phyloP scores from a whole-genome alignment of 192 early-diverging fungal species.

The Entomortierella beljakovae region DNA sequence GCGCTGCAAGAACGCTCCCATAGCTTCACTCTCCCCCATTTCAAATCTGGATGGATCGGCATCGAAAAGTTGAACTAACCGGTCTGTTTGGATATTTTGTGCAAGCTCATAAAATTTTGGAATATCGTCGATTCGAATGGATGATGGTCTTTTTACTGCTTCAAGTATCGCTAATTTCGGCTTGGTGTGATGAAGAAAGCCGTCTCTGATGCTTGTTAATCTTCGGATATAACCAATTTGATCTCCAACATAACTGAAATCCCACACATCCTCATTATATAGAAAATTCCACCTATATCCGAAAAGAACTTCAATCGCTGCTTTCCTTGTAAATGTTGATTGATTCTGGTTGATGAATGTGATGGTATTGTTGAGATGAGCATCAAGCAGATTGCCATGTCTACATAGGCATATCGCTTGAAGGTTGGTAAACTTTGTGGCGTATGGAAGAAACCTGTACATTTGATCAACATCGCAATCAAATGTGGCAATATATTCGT shows the following conservation, averaged over 20 bases:
- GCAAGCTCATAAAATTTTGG: background rate
- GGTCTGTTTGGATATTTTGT: background rate
- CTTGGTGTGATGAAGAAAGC: background rate
- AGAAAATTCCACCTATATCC: too few species aligned
- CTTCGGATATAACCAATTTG: too few species aligned
- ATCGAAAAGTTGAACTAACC: background rate
- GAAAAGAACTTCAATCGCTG: background rate
- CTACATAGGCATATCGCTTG: background rate
- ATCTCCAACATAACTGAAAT: too few species aligned
- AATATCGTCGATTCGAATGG: background rate
- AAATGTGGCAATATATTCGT: background rate
- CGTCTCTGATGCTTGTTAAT: too few species aligned
- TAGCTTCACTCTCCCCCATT: background rate
- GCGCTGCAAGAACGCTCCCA: slow-evolving; percentile 14
- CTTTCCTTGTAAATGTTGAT: background rate
- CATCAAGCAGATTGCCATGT: background rate
- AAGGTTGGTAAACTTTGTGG: background rate
- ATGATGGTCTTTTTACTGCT: background rate
- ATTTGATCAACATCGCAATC: background rate
- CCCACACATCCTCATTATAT: too few species aligned
- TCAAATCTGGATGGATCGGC: background rate
- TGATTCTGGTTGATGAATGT: background rate
- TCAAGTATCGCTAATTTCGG: background rate
- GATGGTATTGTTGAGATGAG: background rate
- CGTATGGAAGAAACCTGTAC: background rate